Evolutionary conservation across 2,329 filamentous ascomycete genomes (phyloP).

Genomic region (Chrysoporthe cubensis): DNA sequence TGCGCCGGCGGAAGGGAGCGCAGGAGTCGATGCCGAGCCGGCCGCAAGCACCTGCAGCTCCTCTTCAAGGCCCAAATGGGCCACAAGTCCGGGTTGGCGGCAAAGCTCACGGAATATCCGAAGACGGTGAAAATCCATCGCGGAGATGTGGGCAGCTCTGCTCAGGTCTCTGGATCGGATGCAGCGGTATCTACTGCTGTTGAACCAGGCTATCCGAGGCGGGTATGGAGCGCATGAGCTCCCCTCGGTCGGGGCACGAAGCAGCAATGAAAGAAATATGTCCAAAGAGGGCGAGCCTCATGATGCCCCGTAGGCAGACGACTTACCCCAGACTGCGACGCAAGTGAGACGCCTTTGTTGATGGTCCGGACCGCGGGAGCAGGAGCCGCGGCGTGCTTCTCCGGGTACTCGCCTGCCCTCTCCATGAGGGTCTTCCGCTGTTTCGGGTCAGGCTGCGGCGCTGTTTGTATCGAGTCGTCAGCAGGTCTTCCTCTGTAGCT

Average conservation of each 20-base stretch:
- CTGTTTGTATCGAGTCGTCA: conserved; percentile 40
- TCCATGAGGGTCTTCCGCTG: conserved; percentile 59
- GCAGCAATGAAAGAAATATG: background rate
- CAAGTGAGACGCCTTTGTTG: conserved; percentile 51
- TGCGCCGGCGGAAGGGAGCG: background rate
- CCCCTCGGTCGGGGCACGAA: background rate
- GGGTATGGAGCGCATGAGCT: background rate
- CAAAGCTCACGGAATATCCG: background rate
- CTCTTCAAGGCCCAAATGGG: background rate
- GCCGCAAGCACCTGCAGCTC: background rate
- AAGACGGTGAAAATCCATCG: background rate
- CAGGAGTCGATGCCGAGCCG: background rate
- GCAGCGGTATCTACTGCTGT: background rate
- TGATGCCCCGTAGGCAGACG: conserved; percentile 10
- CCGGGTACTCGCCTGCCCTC: conserved; percentile 55
- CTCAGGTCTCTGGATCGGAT: background rate
- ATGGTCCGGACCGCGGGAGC: conserved; percentile 46
- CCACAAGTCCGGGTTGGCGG: background rate
- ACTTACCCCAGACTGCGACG: conserved; percentile 32
- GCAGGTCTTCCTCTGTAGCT: conserved; percentile 9
- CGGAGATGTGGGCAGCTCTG: background rate
- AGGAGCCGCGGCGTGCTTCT: conserved; percentile 36
- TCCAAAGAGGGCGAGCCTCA: background rate
- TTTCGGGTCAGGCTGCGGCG: conserved; percentile 60
- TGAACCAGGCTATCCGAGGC: background rate